Evolutionary conservation across 1,284 basidiomycete genomes (phyloP), one percentile per base, ranked within the genome.

Genomic region (Cutaneotrichosporon cutaneum): DNA sequence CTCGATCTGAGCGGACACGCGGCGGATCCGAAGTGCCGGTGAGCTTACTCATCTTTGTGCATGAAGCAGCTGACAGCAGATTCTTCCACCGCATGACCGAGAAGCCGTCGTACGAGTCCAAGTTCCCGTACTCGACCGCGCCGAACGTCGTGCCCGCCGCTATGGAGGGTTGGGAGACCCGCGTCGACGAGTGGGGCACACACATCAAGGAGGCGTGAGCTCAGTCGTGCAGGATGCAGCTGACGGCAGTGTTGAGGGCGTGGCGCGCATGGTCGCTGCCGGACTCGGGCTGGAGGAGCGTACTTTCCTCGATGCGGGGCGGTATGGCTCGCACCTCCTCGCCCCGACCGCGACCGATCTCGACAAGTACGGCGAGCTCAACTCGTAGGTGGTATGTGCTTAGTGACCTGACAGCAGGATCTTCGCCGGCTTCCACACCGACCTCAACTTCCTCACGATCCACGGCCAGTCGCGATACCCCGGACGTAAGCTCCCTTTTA

Each of bases 301-400:
- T 24, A 83, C 85, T 0, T 90, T 94, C 76, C 84, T 83, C 53
- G 84, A 89, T 21, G 90, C 91, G 18, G 91, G 90, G 21, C 82
- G 80, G 82, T 92, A 92, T 72, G 90, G 91, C 89, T 87, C 90
- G 4, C 93, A 95, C 77, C 77, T 94, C 26, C 85, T 96, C 22
- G 93, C 91, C 0, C 93, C 93, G 2, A 96, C 93, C 0, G 90
- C 92, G 2, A 94, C 92, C 3, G 88, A 95, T 73, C 83, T 96
- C 13, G 77, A 80, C 27, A 90, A 89, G 71, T 94, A 90, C 68
- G 87, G 89, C 32, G 70, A 86, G 71, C 85, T 87, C 65, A 85
- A 77, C 53, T 71, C 71, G 78, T 80, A 53, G 68, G 73, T 73
- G 24, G 16, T n/a, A 10, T 5, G 26, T 22, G 6, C 5, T 9